Percentiles rank a stretch among this genome's conserved stretches.
These are phyloP conservation scores for Penicillium desertorum DNA, from an alignment of 495 filamentous ascomycete genomes.

Conservation along the genomic window DNA sequence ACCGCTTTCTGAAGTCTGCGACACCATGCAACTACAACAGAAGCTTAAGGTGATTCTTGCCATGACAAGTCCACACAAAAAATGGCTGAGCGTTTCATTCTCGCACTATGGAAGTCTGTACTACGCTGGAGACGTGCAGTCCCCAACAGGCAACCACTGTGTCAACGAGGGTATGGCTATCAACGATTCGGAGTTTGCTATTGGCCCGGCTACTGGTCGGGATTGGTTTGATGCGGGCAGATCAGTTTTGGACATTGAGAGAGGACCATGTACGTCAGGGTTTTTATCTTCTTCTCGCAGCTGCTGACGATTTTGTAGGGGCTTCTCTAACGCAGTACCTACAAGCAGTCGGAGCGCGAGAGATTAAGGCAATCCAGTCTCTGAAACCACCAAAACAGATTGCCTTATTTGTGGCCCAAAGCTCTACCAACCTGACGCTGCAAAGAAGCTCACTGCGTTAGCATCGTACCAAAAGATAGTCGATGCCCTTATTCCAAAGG, in stretches of 20 bases:
- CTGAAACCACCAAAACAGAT: slow-evolving; percentile 27
- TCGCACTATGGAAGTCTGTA: not conserved
- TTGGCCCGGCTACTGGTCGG: slow-evolving; percentile 35
- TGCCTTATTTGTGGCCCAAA: slow-evolving; percentile 37
- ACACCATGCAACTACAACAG: not conserved
- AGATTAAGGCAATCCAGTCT: slow-evolving; percentile 23
- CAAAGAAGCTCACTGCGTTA: slow-evolving; percentile 32
- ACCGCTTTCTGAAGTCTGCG: not conserved
- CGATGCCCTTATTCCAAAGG: not conserved
- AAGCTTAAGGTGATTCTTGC: not conserved
- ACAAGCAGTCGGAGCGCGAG: not conserved
- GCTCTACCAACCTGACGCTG: slow-evolving; percentile 32
- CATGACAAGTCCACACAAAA: not conserved
- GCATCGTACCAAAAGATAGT: not conserved
- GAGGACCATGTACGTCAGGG: slow-evolving; percentile 14
- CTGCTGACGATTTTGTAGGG: not conserved
- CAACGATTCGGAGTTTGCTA: slow-evolving; percentile 30
- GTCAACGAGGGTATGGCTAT: slow-evolving; percentile 17
- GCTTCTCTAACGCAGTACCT: slow-evolving; percentile 3
- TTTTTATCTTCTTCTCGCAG: not conserved
- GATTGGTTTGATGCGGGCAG: slow-evolving; percentile 34
- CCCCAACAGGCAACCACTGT: not conserved
- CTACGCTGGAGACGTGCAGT: not conserved
- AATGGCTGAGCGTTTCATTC: slow-evolving; percentile 3
- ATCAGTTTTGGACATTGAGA: slow-evolving; percentile 29